These are phyloP conservation scores for Bombardia bombarda DNA, from an alignment of 495 filamentous ascomycete species.

Conservation along the genomic window DNA sequence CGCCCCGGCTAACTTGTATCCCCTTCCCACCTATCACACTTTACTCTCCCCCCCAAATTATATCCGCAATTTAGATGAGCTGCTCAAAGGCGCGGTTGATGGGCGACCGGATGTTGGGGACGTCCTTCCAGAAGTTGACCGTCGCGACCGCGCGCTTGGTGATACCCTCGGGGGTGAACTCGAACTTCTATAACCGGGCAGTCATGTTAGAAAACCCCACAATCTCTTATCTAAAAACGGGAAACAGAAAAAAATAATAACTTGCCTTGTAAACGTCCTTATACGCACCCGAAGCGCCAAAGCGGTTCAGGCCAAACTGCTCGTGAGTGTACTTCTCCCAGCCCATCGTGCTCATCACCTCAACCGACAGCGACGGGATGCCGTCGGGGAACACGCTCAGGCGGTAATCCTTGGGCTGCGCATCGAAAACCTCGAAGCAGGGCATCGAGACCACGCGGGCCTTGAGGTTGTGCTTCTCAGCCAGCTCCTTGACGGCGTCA, in stretches of 20 bases:
- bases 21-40: not conserved
- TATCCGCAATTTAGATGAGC: constrained; percentile 53
- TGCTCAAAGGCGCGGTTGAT: constrained; percentile 90
- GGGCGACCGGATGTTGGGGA: constrained; percentile 79
- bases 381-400: constrained; percentile 87
- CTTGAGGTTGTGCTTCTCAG: constrained; percentile 78
- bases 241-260: constrained; percentile 7
- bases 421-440: constrained; percentile 96
- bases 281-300: constrained; percentile 93
- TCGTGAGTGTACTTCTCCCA: constrained; percentile 99
- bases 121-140: constrained; percentile 93
- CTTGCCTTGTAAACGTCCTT: constrained; percentile 94
- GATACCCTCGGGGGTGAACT: constrained; percentile 94
- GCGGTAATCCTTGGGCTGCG: constrained; percentile 87
- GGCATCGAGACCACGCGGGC: constrained; percentile 94
- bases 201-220: constrained; percentile 13
- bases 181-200: constrained; percentile 69
- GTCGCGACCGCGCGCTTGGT: constrained; percentile 88
- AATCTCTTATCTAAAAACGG: not conserved
- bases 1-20: no score
- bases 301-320: constrained; percentile 98
- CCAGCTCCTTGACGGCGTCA: constrained; percentile 82
- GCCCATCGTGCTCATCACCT: constrained; percentile 86
- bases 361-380: constrained; percentile 87
- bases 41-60: no score